A percentile compares a stretch with the other conserved stretches of the same genome.
These are phyloP conservation scores for Pedinophyceae sp. DNA, from an alignment of 139 green algal species.

Conservation along the genomic window DNA sequence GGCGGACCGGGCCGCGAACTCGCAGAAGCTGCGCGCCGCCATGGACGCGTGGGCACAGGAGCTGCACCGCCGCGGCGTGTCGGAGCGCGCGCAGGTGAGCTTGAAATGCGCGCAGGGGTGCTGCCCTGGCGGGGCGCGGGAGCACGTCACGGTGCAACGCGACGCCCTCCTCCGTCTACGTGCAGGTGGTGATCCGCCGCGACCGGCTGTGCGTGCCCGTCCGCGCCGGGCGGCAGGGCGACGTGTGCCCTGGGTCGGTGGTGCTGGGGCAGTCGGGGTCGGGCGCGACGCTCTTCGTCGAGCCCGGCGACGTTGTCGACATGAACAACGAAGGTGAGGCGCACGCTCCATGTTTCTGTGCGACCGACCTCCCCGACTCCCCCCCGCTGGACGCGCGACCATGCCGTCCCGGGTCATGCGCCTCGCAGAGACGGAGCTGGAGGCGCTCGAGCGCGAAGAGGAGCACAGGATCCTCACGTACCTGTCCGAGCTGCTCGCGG, in stretches of 20 bases:
- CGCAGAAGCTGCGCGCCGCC: constrained; percentile 13
- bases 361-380: too few relatives aligned
- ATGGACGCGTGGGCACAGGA: constrained; percentile 27
- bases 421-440: too few relatives aligned
- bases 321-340: not conserved
- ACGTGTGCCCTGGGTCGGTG: constrained; percentile 19
- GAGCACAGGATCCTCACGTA: too few relatives aligned
- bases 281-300: constrained; percentile 70
- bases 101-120: too few relatives aligned
- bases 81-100: constrained; percentile 26
- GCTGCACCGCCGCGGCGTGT: constrained; percentile 23
- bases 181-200: constrained; percentile 26
- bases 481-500: too few relatives aligned
- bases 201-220: constrained; percentile 30
- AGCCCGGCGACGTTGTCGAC: constrained; percentile 45
- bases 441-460: too few relatives aligned
- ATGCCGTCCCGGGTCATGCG: too few relatives aligned
- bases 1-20: constrained; percentile 23
- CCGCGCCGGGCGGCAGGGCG: constrained; percentile 10
- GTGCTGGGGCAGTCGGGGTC: constrained; percentile 24
- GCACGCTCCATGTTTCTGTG: not conserved
- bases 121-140: too few relatives aligned
- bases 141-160: too few relatives aligned
- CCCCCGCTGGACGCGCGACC: too few relatives aligned
- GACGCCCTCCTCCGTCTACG: too few relatives aligned